Conservation (phyloP, 495 filamentous ascomycete species). For the Penicillium flavigenum region DNA sequence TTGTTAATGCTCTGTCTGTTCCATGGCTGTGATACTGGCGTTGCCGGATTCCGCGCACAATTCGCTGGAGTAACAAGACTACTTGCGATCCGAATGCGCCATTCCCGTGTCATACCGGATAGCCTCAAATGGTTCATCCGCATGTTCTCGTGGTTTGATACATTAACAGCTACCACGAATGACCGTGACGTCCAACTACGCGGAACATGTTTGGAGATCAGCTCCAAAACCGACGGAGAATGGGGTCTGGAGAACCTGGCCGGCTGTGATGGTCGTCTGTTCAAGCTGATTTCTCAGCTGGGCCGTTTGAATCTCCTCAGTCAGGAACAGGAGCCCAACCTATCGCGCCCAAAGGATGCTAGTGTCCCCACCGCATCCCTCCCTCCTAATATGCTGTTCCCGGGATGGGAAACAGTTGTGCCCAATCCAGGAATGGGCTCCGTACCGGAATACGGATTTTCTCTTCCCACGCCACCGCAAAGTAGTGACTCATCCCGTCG, state of each 20-base stretch:
- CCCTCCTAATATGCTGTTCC: conserved; percentile 42
- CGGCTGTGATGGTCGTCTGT: conserved; percentile 80
- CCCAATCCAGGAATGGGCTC: conserved; percentile 9
- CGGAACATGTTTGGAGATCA: conserved; percentile 64
- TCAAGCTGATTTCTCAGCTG: conserved; percentile 73
- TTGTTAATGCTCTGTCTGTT: conserved; percentile 87
- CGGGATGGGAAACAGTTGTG: conserved; percentile 23
- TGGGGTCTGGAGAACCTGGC: conserved; percentile 83
- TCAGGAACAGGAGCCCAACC: conserved; percentile 61
- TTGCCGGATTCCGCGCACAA: conserved; percentile 89
- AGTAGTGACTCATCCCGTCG: conserved; percentile 25
- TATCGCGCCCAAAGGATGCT: conserved; percentile 30
- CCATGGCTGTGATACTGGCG: conserved; percentile 88
- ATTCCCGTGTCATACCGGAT: conserved; percentile 56
- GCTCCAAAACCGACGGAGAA: conserved; percentile 64
- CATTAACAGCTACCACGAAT: conserved; percentile 89
- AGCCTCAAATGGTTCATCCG: conserved; percentile 90
- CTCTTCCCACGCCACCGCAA: conserved; percentile 32
- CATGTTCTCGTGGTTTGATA: conserved; percentile 95
- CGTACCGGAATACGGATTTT: conserved; percentile 25
- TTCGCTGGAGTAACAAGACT: conserved; percentile 94
- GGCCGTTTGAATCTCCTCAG: conserved; percentile 87
- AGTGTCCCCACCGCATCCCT: conserved; percentile 35
- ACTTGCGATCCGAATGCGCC: conserved; percentile 69
- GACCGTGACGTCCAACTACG: conserved; percentile 88